A percentile compares a stretch with the other conserved stretches of the same genome.
Evolutionary conservation across 2,329 filamentous ascomycete species (phyloP).

Genomic region (Colletotrichum salicis): DNA sequence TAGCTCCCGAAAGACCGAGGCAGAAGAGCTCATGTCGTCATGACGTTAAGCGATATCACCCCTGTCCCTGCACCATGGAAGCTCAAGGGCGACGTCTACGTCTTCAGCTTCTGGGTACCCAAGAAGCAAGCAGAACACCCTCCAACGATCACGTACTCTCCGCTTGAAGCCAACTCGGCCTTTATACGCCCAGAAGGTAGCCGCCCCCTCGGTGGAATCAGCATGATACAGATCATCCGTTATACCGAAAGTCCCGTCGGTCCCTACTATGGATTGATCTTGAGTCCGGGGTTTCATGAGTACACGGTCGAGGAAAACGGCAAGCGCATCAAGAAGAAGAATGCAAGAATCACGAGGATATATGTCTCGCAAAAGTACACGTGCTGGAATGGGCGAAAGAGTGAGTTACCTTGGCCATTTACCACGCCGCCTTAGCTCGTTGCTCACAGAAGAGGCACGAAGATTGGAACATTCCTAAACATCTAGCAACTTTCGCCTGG

Average conservation of each 20-base stretch:
- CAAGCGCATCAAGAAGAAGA: conserved; percentile 46
- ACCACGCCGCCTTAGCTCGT: background rate
- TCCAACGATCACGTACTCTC: conserved; percentile 54
- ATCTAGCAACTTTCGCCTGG: conserved; percentile 63
- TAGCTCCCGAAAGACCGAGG: background rate
- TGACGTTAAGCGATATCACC: conserved; percentile 12
- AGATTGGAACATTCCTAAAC: conserved; percentile 68
- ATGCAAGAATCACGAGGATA: conserved; percentile 60
- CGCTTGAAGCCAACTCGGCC: conserved; percentile 55
- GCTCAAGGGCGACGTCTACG: conserved; percentile 56
- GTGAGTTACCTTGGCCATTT: conserved; percentile 45
- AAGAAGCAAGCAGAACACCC: conserved; percentile 44
- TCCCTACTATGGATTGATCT: conserved; percentile 63
- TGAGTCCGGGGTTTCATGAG: conserved; percentile 58
- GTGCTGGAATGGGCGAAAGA: conserved; percentile 63
- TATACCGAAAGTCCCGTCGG: conserved; percentile 63
- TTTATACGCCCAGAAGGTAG: conserved; percentile 50
- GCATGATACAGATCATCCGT: conserved; percentile 61
- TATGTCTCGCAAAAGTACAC: conserved; percentile 65
- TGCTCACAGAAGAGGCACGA: background rate
- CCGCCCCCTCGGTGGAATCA: conserved; percentile 55
- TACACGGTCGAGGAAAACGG: conserved; percentile 50
- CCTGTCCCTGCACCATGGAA: conserved; percentile 51
- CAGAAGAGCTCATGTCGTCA: background rate
- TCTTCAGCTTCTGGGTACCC: conserved; percentile 54